Base-by-base conservation (phyloP, 1,284 basidiomycete species). In the Ceratobasidium sp. region DNA sequence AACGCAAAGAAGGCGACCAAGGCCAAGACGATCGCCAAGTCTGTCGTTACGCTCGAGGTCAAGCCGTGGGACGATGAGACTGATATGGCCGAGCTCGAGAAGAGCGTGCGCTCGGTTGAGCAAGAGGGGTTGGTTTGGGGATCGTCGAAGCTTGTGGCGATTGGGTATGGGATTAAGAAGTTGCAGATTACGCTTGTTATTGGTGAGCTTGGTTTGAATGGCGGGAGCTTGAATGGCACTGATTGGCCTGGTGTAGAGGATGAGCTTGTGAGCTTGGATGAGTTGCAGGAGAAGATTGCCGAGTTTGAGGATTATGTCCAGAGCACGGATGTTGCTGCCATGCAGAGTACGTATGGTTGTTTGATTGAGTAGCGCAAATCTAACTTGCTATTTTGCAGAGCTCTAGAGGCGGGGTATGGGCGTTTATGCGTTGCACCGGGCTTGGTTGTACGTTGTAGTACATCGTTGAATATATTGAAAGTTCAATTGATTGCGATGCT, bases 21-120 rank as follows among this genome's bases (percentile, higher is more conserved):
- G 89, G 92, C 93, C 81, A 96, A 97, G 89, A 89, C 92, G 66
- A 87, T 91, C 80, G 97, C 96, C 85, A 98, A 98, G 95, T 97
- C 96, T 81, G 91, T 97, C 80, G 96, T 97, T 75, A 99, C 98
- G 76, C 88, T 99, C 83, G 97, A 99, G 82, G 96, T 99, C 81
- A 99, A 99, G 89, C 97, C 97, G 67, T 97, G 97, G 97, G 97
- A 99, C 86, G 97, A 99, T 86, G 97, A 98, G 89, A 99, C 97
- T 79, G 95, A 99, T 88, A 97, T 99, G 96, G 90, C 85, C 73
- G 93, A 88, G 77, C 90, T 99, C 82, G 97, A 99, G 87, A 86
- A 89, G 58, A 83, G 88, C 60, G 97, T 99, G 78, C 93, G 97
- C 81, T 92, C 93, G 42, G 93, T 99, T 84, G 91, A 96, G 86